phyloP scores from a whole-genome alignment of 768 basidiomycete species.

The Rhodosporidiobolus odoratus region DNA sequence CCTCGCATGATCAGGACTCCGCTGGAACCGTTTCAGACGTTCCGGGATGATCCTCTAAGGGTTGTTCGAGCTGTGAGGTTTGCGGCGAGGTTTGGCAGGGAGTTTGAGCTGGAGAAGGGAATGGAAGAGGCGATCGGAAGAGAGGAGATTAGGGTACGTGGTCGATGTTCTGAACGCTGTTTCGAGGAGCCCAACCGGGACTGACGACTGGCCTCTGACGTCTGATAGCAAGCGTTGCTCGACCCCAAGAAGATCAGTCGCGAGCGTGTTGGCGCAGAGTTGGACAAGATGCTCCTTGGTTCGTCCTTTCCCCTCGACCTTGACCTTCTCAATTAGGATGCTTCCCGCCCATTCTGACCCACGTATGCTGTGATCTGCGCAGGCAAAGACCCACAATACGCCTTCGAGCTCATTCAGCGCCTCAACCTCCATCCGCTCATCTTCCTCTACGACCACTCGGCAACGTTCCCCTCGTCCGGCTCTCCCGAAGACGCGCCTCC shows the following conservation, averaged over 20 bases:
- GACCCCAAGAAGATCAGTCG: constrained; percentile 75
- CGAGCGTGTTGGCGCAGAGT: constrained; percentile 84
- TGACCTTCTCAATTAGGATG: not conserved
- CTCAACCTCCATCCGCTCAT: constrained; percentile 60
- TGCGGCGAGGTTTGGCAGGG: constrained; percentile 70
- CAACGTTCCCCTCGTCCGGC: not conserved
- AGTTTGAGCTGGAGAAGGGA: constrained; percentile 65
- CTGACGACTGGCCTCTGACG: not conserved
- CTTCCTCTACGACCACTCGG: constrained; percentile 41
- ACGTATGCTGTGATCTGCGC: constrained; percentile 1
- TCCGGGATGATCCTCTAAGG: constrained; percentile 86
- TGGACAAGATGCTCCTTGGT: constrained; percentile 93
- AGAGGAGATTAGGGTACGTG: constrained; percentile 38
- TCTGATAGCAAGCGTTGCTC: constrained; percentile 25
- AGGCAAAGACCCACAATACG: constrained; percentile 70
- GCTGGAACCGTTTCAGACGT: constrained; percentile 76
- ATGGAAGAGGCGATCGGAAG: constrained; percentile 51
- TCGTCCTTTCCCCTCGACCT: not conserved
- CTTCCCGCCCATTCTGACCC: not conserved
- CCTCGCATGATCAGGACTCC: constrained; percentile 67
- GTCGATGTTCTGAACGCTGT: too few relatives aligned
- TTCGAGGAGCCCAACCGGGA: too few relatives aligned
- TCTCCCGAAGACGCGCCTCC: constrained; percentile 47
- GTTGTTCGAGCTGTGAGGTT: constrained; percentile 87
- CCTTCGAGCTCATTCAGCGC: constrained; percentile 68